phyloP scores from a whole-genome alignment of 2,329 filamentous ascomycete species.

The Monilinia polystroma region DNA sequence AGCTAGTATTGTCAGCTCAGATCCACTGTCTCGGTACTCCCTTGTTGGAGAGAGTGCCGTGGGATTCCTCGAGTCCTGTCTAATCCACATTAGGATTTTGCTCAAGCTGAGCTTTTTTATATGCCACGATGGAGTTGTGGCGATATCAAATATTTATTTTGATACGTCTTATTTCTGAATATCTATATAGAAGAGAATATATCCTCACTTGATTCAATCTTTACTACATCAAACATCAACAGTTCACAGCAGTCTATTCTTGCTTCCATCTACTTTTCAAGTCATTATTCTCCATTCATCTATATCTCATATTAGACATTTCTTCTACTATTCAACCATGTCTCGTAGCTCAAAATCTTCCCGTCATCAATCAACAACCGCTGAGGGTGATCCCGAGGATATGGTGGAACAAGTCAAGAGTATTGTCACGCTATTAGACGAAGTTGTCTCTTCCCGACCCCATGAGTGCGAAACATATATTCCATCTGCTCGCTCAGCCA shows the following conservation, averaged over 20 bases:
- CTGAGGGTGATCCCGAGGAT: constrained; percentile 30
- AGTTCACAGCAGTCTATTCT: background rate
- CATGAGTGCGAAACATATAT: constrained; percentile 39
- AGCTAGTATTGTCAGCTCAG: constrained; percentile 18
- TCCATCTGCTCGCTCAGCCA: constrained; percentile 44
- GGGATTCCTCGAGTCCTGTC: constrained; percentile 19
- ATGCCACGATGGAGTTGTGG: constrained; percentile 1
- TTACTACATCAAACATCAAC: background rate
- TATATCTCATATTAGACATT: background rate
- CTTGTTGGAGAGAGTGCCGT: constrained; percentile 6
- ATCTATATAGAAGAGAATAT: constrained; percentile 14
- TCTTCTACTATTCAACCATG: constrained; percentile 13
- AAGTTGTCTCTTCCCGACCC: constrained; percentile 32
- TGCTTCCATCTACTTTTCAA: background rate
- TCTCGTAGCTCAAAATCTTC: constrained; percentile 34
- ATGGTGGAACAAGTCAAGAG: constrained; percentile 36
- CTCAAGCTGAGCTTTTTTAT: constrained; percentile 9
- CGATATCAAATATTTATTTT: constrained; percentile 15
- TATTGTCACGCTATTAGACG: constrained; percentile 35
- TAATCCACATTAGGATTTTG: constrained; percentile 13
- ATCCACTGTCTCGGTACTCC: constrained; percentile 13
- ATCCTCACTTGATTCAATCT: background rate
- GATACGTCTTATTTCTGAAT: constrained; percentile 1
- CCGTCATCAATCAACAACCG: constrained; percentile 30
- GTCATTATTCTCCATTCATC: background rate